These are phyloP conservation scores for Phytophthora tentaculata DNA, from an alignment of 352 stramenopile species.

Conservation along the genomic window DNA sequence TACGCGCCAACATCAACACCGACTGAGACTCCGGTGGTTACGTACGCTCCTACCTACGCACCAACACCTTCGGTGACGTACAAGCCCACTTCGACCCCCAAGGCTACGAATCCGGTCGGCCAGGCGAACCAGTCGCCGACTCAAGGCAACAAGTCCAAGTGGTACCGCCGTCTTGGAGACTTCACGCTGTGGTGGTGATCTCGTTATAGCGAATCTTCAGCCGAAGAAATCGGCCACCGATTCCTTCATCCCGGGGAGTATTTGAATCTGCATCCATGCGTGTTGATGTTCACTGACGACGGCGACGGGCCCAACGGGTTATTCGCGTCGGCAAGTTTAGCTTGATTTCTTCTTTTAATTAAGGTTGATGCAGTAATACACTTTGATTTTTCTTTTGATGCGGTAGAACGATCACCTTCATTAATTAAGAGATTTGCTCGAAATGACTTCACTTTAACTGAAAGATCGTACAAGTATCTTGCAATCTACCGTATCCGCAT, in stretches of 20 bases:
- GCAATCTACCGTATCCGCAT: too few relatives aligned
- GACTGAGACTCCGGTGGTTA: slow-evolving; percentile 4
- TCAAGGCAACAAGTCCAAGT: slow-evolving; percentile 20
- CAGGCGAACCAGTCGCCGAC: slow-evolving; percentile 17
- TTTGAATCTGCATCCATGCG: slow-evolving; percentile 23
- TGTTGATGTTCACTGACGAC: slow-evolving; percentile 28
- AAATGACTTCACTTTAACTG: too few relatives aligned
- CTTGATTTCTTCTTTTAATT: slow-evolving; percentile 13
- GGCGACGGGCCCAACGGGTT: background rate
- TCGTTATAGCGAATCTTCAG: background rate
- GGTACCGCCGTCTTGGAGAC: slow-evolving; percentile 32
- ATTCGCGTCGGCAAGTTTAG: slow-evolving; percentile 11
- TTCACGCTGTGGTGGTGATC: slow-evolving; percentile 26
- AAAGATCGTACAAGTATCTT: too few relatives aligned
- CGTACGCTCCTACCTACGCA: slow-evolving; percentile 10
- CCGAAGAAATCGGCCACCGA: too few relatives aligned
- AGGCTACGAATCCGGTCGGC: slow-evolving; percentile 20
- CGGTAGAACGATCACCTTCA: background rate
- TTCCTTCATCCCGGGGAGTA: background rate
- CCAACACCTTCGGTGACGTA: background rate
- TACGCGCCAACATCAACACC: background rate
- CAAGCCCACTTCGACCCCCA: slow-evolving; percentile 21
- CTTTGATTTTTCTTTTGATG: background rate
- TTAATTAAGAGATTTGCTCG: too few relatives aligned
- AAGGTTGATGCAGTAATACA: slow-evolving; percentile 27